Conservation (phyloP, 768 basidiomycete species). For the Phylloporus rhodoxanthus region DNA sequence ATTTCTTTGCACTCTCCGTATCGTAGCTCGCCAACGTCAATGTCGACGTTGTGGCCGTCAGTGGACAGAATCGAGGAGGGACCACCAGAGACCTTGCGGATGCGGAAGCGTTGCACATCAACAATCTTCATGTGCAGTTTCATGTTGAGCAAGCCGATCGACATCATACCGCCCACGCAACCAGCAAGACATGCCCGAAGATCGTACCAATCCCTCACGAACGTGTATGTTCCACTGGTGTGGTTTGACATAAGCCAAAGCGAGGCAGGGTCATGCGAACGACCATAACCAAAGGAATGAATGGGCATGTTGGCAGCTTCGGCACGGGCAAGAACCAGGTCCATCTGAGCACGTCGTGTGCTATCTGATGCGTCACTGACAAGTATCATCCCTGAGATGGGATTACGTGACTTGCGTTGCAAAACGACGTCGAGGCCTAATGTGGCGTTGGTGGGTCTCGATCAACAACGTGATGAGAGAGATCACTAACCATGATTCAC, state of each 20-base stretch:
- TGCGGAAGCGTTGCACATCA: constrained; percentile 84
- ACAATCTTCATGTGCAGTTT: constrained; percentile 93
- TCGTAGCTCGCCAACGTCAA: constrained; percentile 89
- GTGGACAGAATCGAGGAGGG: constrained; percentile 79
- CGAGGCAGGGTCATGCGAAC: constrained; percentile 94
- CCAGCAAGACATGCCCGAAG: constrained; percentile 89
- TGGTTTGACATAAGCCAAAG: constrained; percentile 99
- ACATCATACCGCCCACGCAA: constrained; percentile 94
- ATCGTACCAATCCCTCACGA: constrained; percentile 97
- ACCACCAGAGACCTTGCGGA: constrained; percentile 91
- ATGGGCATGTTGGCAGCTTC: constrained; percentile 97
- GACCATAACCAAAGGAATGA: constrained; percentile 95
- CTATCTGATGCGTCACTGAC: constrained; percentile 91
- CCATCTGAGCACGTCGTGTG: constrained; percentile 94
- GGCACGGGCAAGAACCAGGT: constrained; percentile 91
- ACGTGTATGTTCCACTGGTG: constrained; percentile 95
- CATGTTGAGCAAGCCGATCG: constrained; percentile 87
- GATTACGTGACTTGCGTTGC: constrained; percentile 89
- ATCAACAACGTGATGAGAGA: not conserved
- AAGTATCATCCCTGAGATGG: constrained; percentile 85
- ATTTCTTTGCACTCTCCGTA: constrained; percentile 98
- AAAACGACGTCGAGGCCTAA: constrained; percentile 90
- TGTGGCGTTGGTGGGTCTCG: not conserved
- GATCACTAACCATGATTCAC: constrained; percentile 75
- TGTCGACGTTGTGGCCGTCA: constrained; percentile 93